These are phyloP conservation scores for Dictyostelium discoideum DNA, from an alignment of 78 protist species.

Conservation along the genomic window dicty_2.7 NC_007089.4:1643001-1643500, in stretches of 20 bases:
- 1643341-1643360: conserved; percentile 89
- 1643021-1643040: neutral
- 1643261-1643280: conserved; percentile 72
- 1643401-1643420: conserved; percentile 75
- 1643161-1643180: neutral
- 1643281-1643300: conserved; percentile 86
- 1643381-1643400: conserved; percentile 90
- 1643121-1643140: neutral
- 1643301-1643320: conserved; percentile 88
- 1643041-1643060: neutral
- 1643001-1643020: neutral
- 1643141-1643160: conserved; percentile 8
- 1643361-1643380: conserved; percentile 86
- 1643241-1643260: conserved; percentile 79
- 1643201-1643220: conserved; percentile 57
- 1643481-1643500: conserved; percentile 88
- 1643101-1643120: neutral
- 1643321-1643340: conserved; percentile 88
- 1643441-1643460: conserved; percentile 75
- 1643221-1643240: conserved; percentile 57
- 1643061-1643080: conserved; percentile 6
- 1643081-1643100: neutral
- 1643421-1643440: conserved; percentile 76
- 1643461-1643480: conserved; percentile 79
- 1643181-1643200: neutral